Evolutionary conservation across 2,329 filamentous ascomycete species (phyloP).

Genomic region (Monascus ruber): DNA sequence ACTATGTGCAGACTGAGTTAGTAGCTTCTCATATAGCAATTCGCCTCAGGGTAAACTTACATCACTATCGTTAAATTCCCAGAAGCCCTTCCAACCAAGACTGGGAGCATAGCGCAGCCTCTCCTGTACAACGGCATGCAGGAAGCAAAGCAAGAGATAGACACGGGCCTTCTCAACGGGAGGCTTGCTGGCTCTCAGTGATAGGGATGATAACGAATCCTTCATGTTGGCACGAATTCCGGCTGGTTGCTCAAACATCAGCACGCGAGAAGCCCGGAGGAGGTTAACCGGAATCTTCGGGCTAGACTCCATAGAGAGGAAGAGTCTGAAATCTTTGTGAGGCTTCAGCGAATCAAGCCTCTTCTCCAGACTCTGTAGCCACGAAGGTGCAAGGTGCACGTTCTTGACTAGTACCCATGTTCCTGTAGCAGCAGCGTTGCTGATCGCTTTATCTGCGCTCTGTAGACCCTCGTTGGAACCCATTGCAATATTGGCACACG

Average conservation of each 20-base stretch:
- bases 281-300: constrained; percentile 95
- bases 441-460: constrained; percentile 90
- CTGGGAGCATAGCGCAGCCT: constrained; percentile 85
- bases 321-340: constrained; percentile 82
- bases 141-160: constrained; percentile 82
- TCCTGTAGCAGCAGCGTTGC: constrained; percentile 78
- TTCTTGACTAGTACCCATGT: constrained; percentile 99
- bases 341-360: constrained; percentile 91
- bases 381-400: constrained; percentile 88
- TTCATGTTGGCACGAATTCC: constrained; percentile 98
- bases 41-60: constrained; percentile 47
- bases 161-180: constrained; percentile 85
- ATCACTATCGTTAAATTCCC: constrained; percentile 99
- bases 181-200: constrained; percentile 61
- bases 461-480: constrained; percentile 90
- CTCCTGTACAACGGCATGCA: constrained; percentile 94
- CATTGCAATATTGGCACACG: constrained; percentile 97
- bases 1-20: constrained; percentile 40
- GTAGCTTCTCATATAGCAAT: no score
- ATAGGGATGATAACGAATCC: constrained; percentile 78
- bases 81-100: constrained; percentile 96
- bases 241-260: constrained; percentile 97
- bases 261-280: constrained; percentile 78
- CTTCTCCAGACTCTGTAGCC: constrained; percentile 96
- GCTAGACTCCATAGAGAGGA: constrained; percentile 96